A percentile compares a stretch with the other conserved stretches of the same genome.
Conservation (phyloP, 176 grass and related monocot species). For the Raddia distichophylla region DNA sequence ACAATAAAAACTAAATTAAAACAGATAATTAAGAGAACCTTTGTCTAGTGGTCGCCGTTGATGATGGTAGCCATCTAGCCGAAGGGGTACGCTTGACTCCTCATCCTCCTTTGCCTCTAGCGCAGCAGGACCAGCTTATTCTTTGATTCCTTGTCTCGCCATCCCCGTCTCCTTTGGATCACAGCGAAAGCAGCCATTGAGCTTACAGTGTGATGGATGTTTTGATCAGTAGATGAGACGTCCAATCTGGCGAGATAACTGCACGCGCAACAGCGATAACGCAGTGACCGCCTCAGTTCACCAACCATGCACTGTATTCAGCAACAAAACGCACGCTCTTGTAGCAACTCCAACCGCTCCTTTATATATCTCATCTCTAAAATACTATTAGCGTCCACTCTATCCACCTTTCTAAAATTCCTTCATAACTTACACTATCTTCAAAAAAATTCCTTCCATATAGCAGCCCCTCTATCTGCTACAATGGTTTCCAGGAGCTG, state of each 20-base stretch:
- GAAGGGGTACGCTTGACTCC: neutral
- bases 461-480: no score
- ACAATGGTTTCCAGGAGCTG: no score
- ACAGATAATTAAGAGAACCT: no score
- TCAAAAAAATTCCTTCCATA: no score
- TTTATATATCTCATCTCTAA: no score
- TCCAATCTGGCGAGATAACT: slow-evolving; percentile 36
- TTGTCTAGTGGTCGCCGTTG: neutral
- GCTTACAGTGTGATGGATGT: neutral
- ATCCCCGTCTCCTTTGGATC: neutral
- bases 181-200: neutral
- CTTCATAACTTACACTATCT: no score
- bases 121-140: neutral
- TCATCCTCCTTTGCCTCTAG: neutral
- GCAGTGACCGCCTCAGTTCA: neutral
- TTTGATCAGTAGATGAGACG: slow-evolving; percentile 19
- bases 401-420: no score
- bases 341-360: no score
- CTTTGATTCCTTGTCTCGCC: neutral
- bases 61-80: neutral
- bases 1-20: no score
- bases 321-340: no score
- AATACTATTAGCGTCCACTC: no score
- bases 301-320: no score
- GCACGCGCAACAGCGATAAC: neutral